These are phyloP conservation scores for Malassezia psittaci DNA, from an alignment of 1,284 basidiomycete species.

Conservation along the genomic window DNA sequence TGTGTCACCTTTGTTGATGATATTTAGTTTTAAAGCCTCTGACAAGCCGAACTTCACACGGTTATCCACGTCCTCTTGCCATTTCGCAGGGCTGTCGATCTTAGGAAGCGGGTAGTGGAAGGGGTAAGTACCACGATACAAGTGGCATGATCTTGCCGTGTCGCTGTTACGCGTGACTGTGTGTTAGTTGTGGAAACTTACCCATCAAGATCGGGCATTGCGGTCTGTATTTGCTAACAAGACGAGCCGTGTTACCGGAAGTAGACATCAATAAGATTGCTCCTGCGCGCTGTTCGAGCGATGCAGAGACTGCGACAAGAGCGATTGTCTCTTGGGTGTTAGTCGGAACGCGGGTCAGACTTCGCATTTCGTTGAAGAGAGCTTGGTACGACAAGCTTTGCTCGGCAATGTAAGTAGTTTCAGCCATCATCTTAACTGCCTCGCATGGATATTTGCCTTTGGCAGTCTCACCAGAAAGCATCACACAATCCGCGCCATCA, in stretches of 20 bases:
- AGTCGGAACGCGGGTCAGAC: conserved; percentile 37
- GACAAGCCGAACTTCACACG: conserved; percentile 65
- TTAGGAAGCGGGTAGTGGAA: conserved; percentile 91
- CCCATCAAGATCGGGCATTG: conserved; percentile 66
- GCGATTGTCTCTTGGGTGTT: conserved; percentile 46
- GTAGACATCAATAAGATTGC: conserved; percentile 88
- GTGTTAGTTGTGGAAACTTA: conserved; percentile 46
- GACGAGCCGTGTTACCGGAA: conserved; percentile 78
- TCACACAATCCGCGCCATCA: conserved; percentile 48
- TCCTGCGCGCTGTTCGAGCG: conserved; percentile 45
- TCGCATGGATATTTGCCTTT: conserved; percentile 46
- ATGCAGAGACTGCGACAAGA: conserved; percentile 44
- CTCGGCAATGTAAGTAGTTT: conserved; percentile 47
- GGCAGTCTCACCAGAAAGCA: conserved; percentile 47
- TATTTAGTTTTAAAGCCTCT: conserved; percentile 72
- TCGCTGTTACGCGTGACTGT: conserved; percentile 88
- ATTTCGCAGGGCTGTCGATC: conserved; percentile 70
- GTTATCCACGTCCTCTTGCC: conserved; percentile 83
- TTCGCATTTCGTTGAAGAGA: conserved; percentile 52
- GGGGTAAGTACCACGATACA: conserved; percentile 93
- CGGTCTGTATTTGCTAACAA: conserved; percentile 94
- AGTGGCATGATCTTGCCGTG: conserved; percentile 89
- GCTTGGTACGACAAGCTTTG: conserved; percentile 44
- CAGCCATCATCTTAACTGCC: conserved; percentile 51
- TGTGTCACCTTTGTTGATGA: conserved; percentile 80